Percentiles rank a stretch among this genome's conserved stretches.
These are phyloP conservation scores for Rhamnella rubrinervis DNA, from an alignment of 331 rosid genomes.

Conservation along the genomic window DNA sequence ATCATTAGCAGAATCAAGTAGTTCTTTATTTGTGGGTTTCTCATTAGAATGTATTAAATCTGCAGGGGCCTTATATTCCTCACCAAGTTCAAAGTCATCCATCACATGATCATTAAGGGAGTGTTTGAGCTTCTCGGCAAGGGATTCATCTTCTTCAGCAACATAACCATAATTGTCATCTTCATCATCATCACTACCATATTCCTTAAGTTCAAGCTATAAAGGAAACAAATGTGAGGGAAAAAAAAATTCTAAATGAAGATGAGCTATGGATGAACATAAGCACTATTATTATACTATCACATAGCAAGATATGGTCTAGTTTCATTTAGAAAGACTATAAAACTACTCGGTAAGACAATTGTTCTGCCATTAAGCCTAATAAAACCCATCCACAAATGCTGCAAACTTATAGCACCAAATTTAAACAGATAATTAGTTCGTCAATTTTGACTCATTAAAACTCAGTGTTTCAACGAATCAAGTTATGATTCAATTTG, in stretches of 20 bases:
- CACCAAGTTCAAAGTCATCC: slow-evolving; percentile 50
- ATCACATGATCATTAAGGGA: slow-evolving; percentile 36
- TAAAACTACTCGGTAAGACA: neutral
- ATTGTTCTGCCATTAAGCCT: too few species aligned
- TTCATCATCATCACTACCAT: slow-evolving; percentile 46
- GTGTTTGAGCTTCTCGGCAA: slow-evolving; percentile 63
- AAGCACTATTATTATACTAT: neutral
- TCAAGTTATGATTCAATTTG: too few species aligned
- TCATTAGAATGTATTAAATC: slow-evolving; percentile 50
- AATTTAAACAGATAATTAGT: too few species aligned
- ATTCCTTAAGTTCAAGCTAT: slow-evolving; percentile 71
- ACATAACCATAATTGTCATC: slow-evolving; percentile 40
- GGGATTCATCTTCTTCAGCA: slow-evolving; percentile 59
- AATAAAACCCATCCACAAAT: too few species aligned
- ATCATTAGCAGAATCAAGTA: slow-evolving; percentile 49
- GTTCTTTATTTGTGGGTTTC: slow-evolving; percentile 36
- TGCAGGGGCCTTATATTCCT: slow-evolving; percentile 65
- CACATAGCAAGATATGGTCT: neutral
- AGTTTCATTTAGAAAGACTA: neutral
- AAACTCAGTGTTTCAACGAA: too few species aligned
- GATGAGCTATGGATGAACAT: neutral
- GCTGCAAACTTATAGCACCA: too few species aligned
- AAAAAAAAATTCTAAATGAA: slow-evolving; percentile 4
- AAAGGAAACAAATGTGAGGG: slow-evolving; percentile 13
- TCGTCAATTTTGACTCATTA: too few species aligned